A percentile compares a stretch with the other conserved stretches of the same genome.
Evolutionary conservation across 2,329 filamentous ascomycete genomes (phyloP).

Genomic region (Scortechinia acanthostroma): DNA sequence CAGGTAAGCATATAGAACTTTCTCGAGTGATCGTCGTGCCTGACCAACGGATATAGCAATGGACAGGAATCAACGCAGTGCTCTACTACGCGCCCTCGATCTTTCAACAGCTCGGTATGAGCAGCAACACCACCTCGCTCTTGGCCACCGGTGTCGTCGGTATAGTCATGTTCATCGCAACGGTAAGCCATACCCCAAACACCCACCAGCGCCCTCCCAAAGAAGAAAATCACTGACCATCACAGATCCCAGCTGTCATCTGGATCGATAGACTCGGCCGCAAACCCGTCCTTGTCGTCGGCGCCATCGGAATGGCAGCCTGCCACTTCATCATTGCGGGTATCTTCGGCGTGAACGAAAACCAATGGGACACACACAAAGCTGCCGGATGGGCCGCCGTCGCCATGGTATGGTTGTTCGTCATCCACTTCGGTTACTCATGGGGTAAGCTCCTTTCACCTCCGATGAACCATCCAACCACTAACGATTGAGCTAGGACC

Average conservation of each 20-base stretch:
- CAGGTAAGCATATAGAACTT: slow-evolving; percentile 28
- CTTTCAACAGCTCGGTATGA: slow-evolving; percentile 59
- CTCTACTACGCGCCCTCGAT: slow-evolving; percentile 68
- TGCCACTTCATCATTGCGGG: slow-evolving; percentile 72
- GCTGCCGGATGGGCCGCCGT: background rate
- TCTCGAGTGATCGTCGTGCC: slow-evolving; percentile 17
- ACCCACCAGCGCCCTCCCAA: slow-evolving; percentile 4
- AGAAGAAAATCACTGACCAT: background rate
- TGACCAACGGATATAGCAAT: slow-evolving; percentile 6
- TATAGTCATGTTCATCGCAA: slow-evolving; percentile 14
- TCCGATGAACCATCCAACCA: too few species aligned
- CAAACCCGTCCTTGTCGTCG: slow-evolving; percentile 54
- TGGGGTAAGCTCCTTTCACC: too few species aligned
- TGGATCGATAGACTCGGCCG: slow-evolving; percentile 60
- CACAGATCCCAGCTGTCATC: slow-evolving; percentile 49
- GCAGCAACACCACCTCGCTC: slow-evolving; percentile 27
- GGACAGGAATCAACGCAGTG: slow-evolving; percentile 44
- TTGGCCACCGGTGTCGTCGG: slow-evolving; percentile 20
- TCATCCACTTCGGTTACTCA: background rate
- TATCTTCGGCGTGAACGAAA: slow-evolving; percentile 3
- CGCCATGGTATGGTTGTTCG: background rate
- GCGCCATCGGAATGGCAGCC: slow-evolving; percentile 63
- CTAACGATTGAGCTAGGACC: too few species aligned
- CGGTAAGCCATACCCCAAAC: slow-evolving; percentile 8
- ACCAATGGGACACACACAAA: background rate